These are phyloP conservation scores for Jamesozyma gamospora DNA, from an alignment of 805 yeast genomes.

Conservation along the genomic window DNA sequence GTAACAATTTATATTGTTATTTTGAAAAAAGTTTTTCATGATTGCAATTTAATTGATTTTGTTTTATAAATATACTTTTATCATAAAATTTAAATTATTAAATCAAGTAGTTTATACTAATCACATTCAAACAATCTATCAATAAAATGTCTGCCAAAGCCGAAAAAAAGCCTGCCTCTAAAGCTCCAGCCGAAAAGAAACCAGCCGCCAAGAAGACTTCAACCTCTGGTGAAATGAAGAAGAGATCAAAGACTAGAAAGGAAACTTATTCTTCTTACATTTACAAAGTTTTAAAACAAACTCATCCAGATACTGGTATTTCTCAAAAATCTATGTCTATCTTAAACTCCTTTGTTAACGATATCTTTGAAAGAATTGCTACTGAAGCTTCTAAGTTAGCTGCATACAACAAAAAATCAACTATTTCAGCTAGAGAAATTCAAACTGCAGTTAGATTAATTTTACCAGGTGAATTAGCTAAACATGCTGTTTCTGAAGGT, in stretches of 20 bases:
- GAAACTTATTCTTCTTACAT: slow-evolving; percentile 97
- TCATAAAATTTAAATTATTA: background rate
- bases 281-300: slow-evolving; percentile 96
- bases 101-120: background rate
- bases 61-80: background rate
- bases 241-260: slow-evolving; percentile 92
- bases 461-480: slow-evolving; percentile 97
- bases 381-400: slow-evolving; percentile 97
- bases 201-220: slow-evolving; percentile 89
- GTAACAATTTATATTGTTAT: background rate
- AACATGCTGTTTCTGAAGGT: slow-evolving; percentile 98
- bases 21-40: too few species aligned
- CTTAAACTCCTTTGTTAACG: slow-evolving; percentile 97
- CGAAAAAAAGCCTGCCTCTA: slow-evolving; percentile 40
- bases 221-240: slow-evolving; percentile 70
- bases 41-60: background rate
- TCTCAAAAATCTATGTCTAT: slow-evolving; percentile 98
- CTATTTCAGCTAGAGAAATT: slow-evolving; percentile 96
- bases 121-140: background rate
- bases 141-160: slow-evolving; percentile 53
- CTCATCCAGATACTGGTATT: slow-evolving; percentile 99
- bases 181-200: slow-evolving; percentile 27
- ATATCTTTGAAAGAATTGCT: slow-evolving; percentile 96
- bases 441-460: slow-evolving; percentile 98
- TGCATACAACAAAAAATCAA: slow-evolving; percentile 96